Evolutionary conservation across 2,329 filamentous ascomycete species (phyloP), one percentile per base, ranked within the genome.

Genomic region (Colletotrichum simmondsii): DNA sequence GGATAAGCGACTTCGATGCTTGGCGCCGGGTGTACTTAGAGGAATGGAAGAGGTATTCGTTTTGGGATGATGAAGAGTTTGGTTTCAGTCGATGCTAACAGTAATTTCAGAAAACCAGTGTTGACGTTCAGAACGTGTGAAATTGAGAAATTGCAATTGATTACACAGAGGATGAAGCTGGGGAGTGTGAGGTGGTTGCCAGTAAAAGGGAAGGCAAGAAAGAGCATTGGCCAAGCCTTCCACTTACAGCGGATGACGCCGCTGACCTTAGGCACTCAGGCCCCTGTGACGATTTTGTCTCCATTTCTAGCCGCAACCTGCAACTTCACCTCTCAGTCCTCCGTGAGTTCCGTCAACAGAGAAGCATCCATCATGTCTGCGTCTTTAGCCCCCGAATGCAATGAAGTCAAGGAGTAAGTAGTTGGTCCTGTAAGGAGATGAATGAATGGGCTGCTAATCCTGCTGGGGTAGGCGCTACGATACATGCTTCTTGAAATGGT

Each of bases 401-500:
- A 98, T 78, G 93, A 97, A 80, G 90, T 96, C 76, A 98, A 98
- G 85, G 96, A 98, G 96, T 98, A 85, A 79, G 92, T 81, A 5
- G 64, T 32, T 19, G 6, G 64, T 32, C 1, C 10, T 10, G 42
- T n/a, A 1, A 7, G 6, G 22, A 28, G 2, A 32, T 3, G 5
- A 4, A 22, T 12, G 22, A 32, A 28, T 59, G 42, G 37, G 24
- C 46, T 64, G 26, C 61, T 64, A 56, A 37, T 26, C 46, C 64
- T 78, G 68, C 73, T 74, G 54, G 54, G 16, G 3, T 74, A 98
- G 95, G 82, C 94, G 92, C 78, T 99, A 99, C 81, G 97, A 99
- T 83, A 95, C 93, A 65, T 99, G 97, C 85, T 99, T 99, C 82
- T 86, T 99, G 75, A 98, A 98, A 85, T 99, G 97, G 97, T 99